phyloP scores from a whole-genome alignment of 192 early-diverging fungal genomes.

The Umbelopsis isabellina region DNA sequence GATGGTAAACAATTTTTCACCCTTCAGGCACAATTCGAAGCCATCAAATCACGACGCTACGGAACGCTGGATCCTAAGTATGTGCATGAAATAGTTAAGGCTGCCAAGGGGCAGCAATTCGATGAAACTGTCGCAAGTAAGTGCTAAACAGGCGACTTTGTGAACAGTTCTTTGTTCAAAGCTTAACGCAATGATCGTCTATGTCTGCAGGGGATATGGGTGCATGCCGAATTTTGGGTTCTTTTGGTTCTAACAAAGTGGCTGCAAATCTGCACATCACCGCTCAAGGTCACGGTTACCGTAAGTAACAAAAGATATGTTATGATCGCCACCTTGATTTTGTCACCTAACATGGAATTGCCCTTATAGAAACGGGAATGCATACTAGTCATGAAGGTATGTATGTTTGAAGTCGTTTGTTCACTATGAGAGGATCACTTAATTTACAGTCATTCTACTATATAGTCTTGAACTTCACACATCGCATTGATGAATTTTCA shows the following conservation, averaged over 20 bases:
- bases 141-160: neutral
- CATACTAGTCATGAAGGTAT: conserved; percentile 72
- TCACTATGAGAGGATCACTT: neutral
- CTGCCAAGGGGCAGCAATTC: conserved; percentile 34
- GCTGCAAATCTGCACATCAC: conserved; percentile 92
- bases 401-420: neutral
- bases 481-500: conserved; percentile 89
- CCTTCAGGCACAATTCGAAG: conserved; percentile 28
- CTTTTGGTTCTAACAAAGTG: conserved; percentile 77
- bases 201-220: conserved; percentile 40
- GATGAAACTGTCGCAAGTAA: conserved; percentile 29
- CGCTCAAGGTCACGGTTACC: conserved; percentile 86
- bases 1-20: neutral
- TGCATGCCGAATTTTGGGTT: conserved; percentile 78
- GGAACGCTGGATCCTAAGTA: conserved; percentile 37
- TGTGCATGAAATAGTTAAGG: conserved; percentile 39
- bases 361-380: conserved; percentile 38
- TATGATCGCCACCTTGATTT: neutral
- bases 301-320: conserved; percentile 16
- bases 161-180: neutral
- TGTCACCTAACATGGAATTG: neutral
- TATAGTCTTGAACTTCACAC: conserved; percentile 90
- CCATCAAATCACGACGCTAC: conserved; percentile 11
- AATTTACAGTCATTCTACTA: conserved; percentile 5
- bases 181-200: neutral